Base-by-base conservation (phyloP, 306 rosid genomes). In the Hippophae gyantsensis region DNA sequence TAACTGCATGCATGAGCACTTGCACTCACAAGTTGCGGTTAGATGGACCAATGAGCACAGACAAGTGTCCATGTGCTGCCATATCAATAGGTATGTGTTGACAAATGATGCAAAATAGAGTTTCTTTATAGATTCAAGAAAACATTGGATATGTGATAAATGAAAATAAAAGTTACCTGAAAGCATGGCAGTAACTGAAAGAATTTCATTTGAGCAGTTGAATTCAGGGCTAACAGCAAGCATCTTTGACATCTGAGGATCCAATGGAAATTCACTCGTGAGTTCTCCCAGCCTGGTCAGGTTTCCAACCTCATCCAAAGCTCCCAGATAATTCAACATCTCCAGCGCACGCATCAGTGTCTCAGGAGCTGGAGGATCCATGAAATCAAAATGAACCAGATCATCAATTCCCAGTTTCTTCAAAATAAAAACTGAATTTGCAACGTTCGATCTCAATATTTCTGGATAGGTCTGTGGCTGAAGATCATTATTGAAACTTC, bases 161-260 rank as follows among this genome's bases (percentile, higher is more conserved):
- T 32, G 38, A 32, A 18, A 32, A 52, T 27, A 58, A n/a, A 55
- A 60, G 52, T n/a, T 87, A 90, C 97, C 97, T 76, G 89, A 86
- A 25, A 83, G 80, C 95, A 83, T 83, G 59, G 95, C 87, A 46
- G 83, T 78, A 48, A 86, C 12, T 14, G 95, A 78, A 23, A 86
- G 71, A 55, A 86, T 83, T 74, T 86, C 89, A 55, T 83, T 86
- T 45, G 95, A 86, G 66, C 90, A 86, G 63, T 78, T 81, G 79
- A 83, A 86, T 46, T 83, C 84, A 0, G 89, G 82, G 63, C 90
- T 86, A 42, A 76, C 87, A 72, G 78, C 80, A 0, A 86, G 90
- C 95, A 83, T 86, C 83, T 83, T 86, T 50, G 90, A 83, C 95
- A 86, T 86, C 77, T 86, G 87, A 10, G 89, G 95, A 60, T 86